These are phyloP conservation scores for Monosporascus sp. DNA, from an alignment of 2,329 filamentous ascomycete species.

Conservation along the genomic window DNA sequence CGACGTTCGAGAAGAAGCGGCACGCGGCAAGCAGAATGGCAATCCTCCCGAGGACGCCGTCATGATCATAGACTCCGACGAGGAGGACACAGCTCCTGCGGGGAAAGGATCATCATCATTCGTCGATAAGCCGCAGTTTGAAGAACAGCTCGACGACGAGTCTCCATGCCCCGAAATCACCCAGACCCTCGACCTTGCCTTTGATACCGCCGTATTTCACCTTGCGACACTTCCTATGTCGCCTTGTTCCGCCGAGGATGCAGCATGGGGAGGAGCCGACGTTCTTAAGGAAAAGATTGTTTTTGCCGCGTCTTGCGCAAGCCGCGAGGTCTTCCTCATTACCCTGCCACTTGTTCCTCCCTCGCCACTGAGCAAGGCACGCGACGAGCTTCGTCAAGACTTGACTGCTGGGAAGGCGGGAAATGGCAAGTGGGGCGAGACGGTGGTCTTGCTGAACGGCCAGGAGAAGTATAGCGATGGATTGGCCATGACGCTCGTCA, in stretches of 20 bases:
- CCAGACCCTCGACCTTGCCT: slow-evolving; percentile 56
- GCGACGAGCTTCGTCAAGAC: slow-evolving; percentile 45
- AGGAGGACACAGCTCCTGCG: slow-evolving; percentile 40
- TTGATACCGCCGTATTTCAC: slow-evolving; percentile 51
- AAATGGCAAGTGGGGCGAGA: slow-evolving; percentile 60
- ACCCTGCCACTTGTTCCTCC: slow-evolving; percentile 58
- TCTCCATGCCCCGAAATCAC: slow-evolving; percentile 49
- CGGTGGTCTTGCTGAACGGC: slow-evolving; percentile 47
- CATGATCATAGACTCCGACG: slow-evolving; percentile 61
- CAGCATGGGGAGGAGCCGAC: slow-evolving; percentile 39
- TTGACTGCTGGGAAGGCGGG: slow-evolving; percentile 51
- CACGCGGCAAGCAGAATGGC: slow-evolving; percentile 48
- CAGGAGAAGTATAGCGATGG: slow-evolving; percentile 49
- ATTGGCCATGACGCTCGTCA: slow-evolving; percentile 49
- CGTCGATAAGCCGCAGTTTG: slow-evolving; percentile 54
- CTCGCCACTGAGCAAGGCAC: slow-evolving; percentile 53
- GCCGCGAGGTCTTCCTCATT: slow-evolving; percentile 51
- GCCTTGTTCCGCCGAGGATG: slow-evolving; percentile 44
- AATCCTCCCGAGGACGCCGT: slow-evolving; percentile 42
- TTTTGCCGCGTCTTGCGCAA: slow-evolving; percentile 56
- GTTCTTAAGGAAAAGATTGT: slow-evolving; percentile 54
- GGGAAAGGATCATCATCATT: slow-evolving; percentile 23
- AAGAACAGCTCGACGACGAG: slow-evolving; percentile 44
- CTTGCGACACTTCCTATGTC: slow-evolving; percentile 52
- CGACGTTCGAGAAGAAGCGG: slow-evolving; percentile 26